Evolutionary conservation across 805 yeast genomes (phyloP).

Genomic region (Blastobotrys peoriensis): DNA sequence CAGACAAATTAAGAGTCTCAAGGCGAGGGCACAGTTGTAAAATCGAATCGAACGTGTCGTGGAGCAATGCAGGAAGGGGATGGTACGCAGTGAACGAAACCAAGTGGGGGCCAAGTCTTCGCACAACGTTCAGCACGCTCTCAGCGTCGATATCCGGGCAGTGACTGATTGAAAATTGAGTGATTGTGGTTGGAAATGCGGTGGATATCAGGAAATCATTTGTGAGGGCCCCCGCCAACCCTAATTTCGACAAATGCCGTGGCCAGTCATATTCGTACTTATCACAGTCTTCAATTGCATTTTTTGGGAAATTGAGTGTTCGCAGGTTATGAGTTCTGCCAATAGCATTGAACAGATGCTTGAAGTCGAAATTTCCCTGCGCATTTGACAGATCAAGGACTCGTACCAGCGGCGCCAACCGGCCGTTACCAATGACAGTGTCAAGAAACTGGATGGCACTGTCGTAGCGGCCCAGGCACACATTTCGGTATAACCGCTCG

Average conservation of each 20-base stretch:
- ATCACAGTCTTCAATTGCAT: conserved; percentile 66
- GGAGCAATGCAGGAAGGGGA: conserved; percentile 79
- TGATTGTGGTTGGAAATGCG: conserved; percentile 66
- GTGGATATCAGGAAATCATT: conserved; percentile 68
- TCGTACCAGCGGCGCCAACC: conserved; percentile 53
- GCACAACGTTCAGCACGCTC: conserved; percentile 56
- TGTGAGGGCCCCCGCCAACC: conserved; percentile 85
- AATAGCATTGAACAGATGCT: conserved; percentile 73
- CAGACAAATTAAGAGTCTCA: conserved; percentile 56
- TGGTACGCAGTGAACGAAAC: conserved; percentile 62
- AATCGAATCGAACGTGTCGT: conserved; percentile 64
- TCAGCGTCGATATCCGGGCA: conserved; percentile 72
- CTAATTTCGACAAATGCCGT: conserved; percentile 57
- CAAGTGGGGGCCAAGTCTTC: conserved; percentile 60
- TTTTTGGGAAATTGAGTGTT: conserved; percentile 79
- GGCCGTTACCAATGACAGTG: conserved; percentile 44
- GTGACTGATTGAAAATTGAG: conserved; percentile 71
- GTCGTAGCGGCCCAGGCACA: conserved; percentile 59
- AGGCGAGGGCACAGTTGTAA: conserved; percentile 75
- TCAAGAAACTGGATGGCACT: conserved; percentile 71
- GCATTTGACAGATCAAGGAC: conserved; percentile 76
- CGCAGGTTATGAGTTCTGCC: conserved; percentile 55
- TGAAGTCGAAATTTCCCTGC: conserved; percentile 81
- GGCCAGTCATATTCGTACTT: conserved; percentile 66
- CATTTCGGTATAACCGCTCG: conserved; percentile 61